phyloP scores from a whole-genome alignment of 345 rosid species.

The Leavenworthia alabamica region DNA sequence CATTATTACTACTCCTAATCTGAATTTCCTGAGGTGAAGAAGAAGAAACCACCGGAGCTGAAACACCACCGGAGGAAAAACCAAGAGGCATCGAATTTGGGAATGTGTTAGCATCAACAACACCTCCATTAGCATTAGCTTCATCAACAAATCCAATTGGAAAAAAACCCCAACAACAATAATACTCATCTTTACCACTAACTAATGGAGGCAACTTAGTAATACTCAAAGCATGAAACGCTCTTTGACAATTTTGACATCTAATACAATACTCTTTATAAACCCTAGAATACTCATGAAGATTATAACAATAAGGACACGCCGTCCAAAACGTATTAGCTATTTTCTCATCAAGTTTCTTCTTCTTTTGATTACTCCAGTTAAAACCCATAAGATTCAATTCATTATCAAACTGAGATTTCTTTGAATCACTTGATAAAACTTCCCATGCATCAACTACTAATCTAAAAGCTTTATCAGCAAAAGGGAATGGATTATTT shows the following conservation, averaged over 20 bases:
- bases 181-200: constrained; percentile 77
- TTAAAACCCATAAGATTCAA: too few species aligned
- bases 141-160: constrained; percentile 56
- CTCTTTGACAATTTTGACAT: constrained; percentile 65
- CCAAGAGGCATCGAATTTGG: constrained; percentile 57
- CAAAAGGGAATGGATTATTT: constrained; percentile 46
- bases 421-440: constrained; percentile 49
- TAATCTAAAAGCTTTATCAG: constrained; percentile 78
- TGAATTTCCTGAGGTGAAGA: constrained; percentile 1
- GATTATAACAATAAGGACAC: constrained; percentile 75
- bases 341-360: constrained; percentile 31
- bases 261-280: constrained; percentile 75
- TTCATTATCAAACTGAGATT: constrained; percentile 53
- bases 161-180: constrained; percentile 81
- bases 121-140: constrained; percentile 7
- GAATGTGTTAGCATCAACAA: constrained; percentile 28
- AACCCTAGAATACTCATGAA: constrained; percentile 71
- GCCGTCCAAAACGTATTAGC: constrained; percentile 86
- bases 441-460: constrained; percentile 85
- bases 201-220: constrained; percentile 61
- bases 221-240: constrained; percentile 63
- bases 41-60: not conserved
- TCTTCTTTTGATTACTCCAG: constrained; percentile 14
- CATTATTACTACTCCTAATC: not conserved
- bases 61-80: constrained; percentile 15